Conservation (phyloP, 2,329 filamentous ascomycete genomes). For the Clathrospora elynae region DNA sequence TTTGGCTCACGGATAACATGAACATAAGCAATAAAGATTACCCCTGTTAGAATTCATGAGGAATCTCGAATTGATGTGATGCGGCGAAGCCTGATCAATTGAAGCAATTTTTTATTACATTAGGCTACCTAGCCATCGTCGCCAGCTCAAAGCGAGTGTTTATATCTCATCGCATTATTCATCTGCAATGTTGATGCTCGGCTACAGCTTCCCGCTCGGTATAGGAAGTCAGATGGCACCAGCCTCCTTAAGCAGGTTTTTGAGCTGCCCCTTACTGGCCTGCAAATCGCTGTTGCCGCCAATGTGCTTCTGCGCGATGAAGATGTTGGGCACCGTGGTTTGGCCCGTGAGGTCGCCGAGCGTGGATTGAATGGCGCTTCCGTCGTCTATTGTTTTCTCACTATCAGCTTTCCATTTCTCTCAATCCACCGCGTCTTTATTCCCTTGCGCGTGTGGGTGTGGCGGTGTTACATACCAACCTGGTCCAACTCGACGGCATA, state of each 20-base stretch:
- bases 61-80: conserved; percentile 30
- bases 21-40: conserved; percentile 35
- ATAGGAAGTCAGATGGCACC: conserved; percentile 61
- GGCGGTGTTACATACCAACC: conserved; percentile 64
- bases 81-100: conserved; percentile 4
- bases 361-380: conserved; percentile 78
- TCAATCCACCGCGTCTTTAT: neutral
- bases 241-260: conserved; percentile 66
- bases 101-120: conserved; percentile 1
- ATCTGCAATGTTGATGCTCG: neutral
- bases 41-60: conserved; percentile 40
- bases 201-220: conserved; percentile 1
- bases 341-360: conserved; percentile 81
- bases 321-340: conserved; percentile 93
- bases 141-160: neutral
- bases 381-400: conserved; percentile 67
- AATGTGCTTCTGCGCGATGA: conserved; percentile 88
- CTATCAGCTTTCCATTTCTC: neutral
- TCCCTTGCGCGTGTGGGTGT: neutral
- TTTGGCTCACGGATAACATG: conserved; percentile 31
- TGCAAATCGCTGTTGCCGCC: conserved; percentile 93
- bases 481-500: conserved; percentile 82
- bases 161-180: neutral
- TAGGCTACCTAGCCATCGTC: neutral
- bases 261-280: conserved; percentile 67